Base-by-base conservation (phyloP, 148 eudicot species). In the Persicaria maculosa region DNA sequence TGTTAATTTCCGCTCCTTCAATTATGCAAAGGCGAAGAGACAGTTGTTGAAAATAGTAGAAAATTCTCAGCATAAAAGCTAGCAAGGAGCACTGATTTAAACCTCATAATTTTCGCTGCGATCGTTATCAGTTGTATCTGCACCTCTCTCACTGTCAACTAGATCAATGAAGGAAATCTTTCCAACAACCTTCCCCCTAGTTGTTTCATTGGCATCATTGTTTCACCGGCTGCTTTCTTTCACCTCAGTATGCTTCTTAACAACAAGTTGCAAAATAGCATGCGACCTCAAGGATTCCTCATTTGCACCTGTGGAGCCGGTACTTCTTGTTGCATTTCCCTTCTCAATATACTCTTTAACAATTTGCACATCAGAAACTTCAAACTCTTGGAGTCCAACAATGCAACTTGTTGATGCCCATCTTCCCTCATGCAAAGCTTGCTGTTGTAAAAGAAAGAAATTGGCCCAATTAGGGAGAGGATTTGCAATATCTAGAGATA, bases 81-180 rank as follows among this genome's bases (percentile, higher is more conserved):
- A 25, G 31, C 31, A 25, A 25, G 31, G 31, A 25, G 31, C 31
- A 25, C 31, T 25, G 31, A 25, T 25, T 25, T 25, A 25, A 25
- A 25, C 31, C 1, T 25, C 31, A 25, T 25, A n/a, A n/a, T n/a
- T n/a, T n/a, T n/a, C n/a, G n/a, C n/a, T 25, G 47, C 97, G 84
- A 78, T 95, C 98, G 83, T 95, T 95, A 82, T 95, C 98, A 36
- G 98, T 95, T 14, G 98, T 95, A 78, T 95, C 98, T 76, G 98
- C 98, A 75, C 98, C 98, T 83, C 98, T 90, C 85, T 95, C 98
- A 79, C 98, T 95, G 67, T 97, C 98, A 61, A 97, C 98, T 76
- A 95, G 88, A 86, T 95, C 98, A 79, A 95, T 95, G 79, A 95
- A 95, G 58, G 98, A 95, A 81, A 95, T 95, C 77, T 95, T 95